phyloP scores from a whole-genome alignment of 192 early-diverging fungal species.

The Rhizophlyctis rosea region DNA sequence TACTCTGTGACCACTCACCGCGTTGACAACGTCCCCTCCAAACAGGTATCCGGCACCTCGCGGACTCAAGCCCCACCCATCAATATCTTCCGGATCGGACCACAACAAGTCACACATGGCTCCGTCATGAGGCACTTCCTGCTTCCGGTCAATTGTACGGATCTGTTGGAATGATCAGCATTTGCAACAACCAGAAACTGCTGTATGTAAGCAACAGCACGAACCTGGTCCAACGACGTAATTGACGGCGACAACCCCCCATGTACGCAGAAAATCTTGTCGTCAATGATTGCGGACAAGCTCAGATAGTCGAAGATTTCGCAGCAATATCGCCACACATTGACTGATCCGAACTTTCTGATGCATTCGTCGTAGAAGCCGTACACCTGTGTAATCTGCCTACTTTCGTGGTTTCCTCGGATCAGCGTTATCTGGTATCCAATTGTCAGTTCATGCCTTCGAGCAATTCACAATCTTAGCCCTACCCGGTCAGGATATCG shows the following conservation, averaged over 20 bases:
- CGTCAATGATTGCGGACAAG: conserved; percentile 94
- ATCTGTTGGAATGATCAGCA: conserved; percentile 20
- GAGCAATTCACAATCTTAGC: background rate
- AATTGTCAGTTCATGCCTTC: too few relatives aligned
- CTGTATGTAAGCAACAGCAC: background rate
- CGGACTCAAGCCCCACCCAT: conserved; percentile 93
- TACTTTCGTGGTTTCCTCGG: conserved; percentile 97
- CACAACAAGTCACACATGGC: conserved; percentile 97
- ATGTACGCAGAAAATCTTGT: conserved; percentile 97
- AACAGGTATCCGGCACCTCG: conserved; percentile 97
- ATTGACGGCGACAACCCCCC: conserved; percentile 95
- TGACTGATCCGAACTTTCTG: conserved; percentile 96
- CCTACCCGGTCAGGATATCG: conserved; percentile 43
- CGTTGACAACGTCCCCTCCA: conserved; percentile 83
- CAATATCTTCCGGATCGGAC: conserved; percentile 89
- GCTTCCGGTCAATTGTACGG: conserved; percentile 54
- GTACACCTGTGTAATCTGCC: conserved; percentile 99
- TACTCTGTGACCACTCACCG: conserved; percentile 18
- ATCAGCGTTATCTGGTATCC: conserved; percentile 78
- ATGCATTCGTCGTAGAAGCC: conserved; percentile 99
- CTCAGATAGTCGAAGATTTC: conserved; percentile 98
- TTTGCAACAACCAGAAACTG: background rate
- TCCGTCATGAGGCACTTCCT: conserved; percentile 97
- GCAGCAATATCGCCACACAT: conserved; percentile 98
- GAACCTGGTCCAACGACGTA: conserved; percentile 90